Conservation (phyloP, 2,329 filamentous ascomycete species). For the Cladophialophora yegresii region DNA sequence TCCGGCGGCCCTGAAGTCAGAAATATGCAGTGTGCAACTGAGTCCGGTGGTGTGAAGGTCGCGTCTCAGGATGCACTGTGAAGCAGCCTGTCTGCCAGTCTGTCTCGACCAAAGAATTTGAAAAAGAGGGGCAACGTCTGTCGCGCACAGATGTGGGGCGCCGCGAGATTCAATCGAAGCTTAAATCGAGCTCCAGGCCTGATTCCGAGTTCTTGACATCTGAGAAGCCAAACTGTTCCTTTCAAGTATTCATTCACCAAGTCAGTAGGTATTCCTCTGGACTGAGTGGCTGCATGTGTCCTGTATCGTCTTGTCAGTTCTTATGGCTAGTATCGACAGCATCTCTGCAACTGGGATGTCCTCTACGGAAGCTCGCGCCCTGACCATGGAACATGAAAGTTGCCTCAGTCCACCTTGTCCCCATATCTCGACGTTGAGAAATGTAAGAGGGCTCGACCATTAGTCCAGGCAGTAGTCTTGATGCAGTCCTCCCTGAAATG, state of each 20-base stretch:
- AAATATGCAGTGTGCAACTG: not conserved
- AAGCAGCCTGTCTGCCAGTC: not conserved
- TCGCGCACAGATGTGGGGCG: not conserved
- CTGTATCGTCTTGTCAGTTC: not conserved
- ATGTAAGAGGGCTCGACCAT: not conserved
- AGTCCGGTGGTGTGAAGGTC: not conserved
- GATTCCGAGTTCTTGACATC: not conserved
- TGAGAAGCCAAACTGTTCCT: not conserved
- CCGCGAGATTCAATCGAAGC: not conserved
- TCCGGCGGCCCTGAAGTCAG: conserved; percentile 28
- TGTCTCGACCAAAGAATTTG: not conserved
- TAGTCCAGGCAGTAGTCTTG: not conserved
- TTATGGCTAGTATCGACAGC: not conserved
- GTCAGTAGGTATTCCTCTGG: not conserved
- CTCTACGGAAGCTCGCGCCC: not conserved
- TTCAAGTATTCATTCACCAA: not conserved
- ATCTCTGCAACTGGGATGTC: not conserved
- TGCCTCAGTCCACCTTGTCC: not conserved
- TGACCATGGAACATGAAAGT: not conserved
- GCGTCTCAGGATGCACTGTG: not conserved
- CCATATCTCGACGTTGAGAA: not conserved
- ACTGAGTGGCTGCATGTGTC: not conserved
- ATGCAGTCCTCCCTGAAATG: not conserved
- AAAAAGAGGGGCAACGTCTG: not conserved
- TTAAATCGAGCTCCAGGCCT: conserved; percentile 1